These are phyloP conservation scores for Suillus tomentosus DNA, from an alignment of 768 basidiomycete genomes.

Conservation along the genomic window DNA sequence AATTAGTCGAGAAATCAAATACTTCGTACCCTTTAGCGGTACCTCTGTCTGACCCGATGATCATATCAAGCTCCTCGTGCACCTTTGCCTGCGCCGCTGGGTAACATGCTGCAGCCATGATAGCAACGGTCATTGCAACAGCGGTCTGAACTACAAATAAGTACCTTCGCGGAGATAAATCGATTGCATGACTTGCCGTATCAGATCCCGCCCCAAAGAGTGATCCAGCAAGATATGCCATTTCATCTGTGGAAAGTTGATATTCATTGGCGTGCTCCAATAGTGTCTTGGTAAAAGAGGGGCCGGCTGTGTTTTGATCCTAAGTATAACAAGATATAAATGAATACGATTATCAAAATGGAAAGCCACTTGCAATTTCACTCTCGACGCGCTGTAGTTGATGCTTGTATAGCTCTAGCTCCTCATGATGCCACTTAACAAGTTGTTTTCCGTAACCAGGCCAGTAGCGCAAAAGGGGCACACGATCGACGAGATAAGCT, in stretches of 20 bases:
- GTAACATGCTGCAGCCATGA: neutral
- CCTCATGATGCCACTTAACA: neutral
- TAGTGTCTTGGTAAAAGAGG: neutral
- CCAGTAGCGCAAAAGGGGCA: slow-evolving; percentile 3
- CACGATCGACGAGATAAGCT: slow-evolving; percentile 1
- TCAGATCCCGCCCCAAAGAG: slow-evolving; percentile 3
- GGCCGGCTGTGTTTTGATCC: neutral
- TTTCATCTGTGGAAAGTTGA: neutral
- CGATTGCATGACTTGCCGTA: neutral
- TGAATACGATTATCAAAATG: neutral
- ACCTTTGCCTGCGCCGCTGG: neutral
- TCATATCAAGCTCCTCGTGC: neutral
- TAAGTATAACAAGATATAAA: neutral
- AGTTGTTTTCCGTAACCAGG: neutral
- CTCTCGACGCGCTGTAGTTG: neutral
- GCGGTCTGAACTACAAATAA: neutral
- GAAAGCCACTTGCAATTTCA: neutral
- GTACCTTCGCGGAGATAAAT: neutral
- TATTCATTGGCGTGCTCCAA: neutral
- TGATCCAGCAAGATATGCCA: neutral
- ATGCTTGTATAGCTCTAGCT: neutral
- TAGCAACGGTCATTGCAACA: neutral
- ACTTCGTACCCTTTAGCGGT: neutral
- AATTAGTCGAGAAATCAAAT: neutral
- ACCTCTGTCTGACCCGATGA: neutral